Evolutionary conservation across 1,139 yeast genomes (phyloP).

Genomic region (Taphrina sp.): DNA sequence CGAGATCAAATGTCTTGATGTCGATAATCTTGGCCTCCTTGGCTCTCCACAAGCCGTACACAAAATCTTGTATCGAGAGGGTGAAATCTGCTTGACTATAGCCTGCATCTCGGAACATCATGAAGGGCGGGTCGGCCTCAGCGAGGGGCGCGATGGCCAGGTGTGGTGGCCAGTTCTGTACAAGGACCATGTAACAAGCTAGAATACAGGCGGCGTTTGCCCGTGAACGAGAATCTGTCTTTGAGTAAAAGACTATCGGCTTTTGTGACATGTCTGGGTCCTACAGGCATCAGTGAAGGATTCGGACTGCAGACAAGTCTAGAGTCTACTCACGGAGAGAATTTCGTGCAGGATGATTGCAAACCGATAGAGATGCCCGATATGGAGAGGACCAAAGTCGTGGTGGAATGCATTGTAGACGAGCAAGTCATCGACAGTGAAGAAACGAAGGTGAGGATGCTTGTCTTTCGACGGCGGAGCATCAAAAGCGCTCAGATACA

Average conservation of each 20-base stretch:
- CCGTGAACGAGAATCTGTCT: slow-evolving; percentile 74
- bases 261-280: slow-evolving; percentile 76
- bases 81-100: slow-evolving; percentile 93
- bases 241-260: slow-evolving; percentile 85
- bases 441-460: slow-evolving; percentile 56
- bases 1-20: slow-evolving; percentile 80
- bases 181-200: slow-evolving; percentile 90
- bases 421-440: slow-evolving; percentile 86
- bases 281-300: no score
- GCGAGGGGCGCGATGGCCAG: slow-evolving; percentile 92
- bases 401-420: slow-evolving; percentile 91
- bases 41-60: slow-evolving; percentile 98
- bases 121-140: slow-evolving; percentile 89
- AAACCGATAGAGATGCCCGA: slow-evolving; percentile 88
- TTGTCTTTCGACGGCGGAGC: slow-evolving; percentile 70
- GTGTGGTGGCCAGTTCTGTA: slow-evolving; percentile 98
- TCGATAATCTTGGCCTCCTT: slow-evolving; percentile 88
- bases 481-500: slow-evolving; percentile 88
- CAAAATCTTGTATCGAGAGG: slow-evolving; percentile 87
- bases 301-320: no score
- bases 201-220: slow-evolving; percentile 92
- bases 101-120: slow-evolving; percentile 95
- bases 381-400: slow-evolving; percentile 93
- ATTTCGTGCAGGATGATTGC: slow-evolving; percentile 92
- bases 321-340: slow-evolving; percentile 43